Conservation (phyloP, 2,329 filamentous ascomycete species). For the Colletotrichum sp. region DNA sequence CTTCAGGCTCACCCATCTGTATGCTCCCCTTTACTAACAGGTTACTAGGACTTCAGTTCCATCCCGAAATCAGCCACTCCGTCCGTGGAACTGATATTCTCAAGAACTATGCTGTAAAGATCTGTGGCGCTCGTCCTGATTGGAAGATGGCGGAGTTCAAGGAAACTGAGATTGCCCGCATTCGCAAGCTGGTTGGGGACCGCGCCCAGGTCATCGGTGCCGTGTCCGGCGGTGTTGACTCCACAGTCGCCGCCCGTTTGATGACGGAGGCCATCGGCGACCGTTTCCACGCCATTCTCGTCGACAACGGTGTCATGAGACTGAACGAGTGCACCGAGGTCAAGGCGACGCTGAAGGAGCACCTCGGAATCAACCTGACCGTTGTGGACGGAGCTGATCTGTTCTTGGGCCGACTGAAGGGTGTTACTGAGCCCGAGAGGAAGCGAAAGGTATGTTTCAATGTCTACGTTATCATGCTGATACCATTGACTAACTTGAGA, state of each 20-base stretch:
- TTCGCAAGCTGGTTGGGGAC: conserved; percentile 81
- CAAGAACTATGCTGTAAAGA: conserved; percentile 82
- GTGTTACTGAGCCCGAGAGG: conserved; percentile 79
- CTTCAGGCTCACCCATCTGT: background rate
- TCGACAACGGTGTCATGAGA: conserved; percentile 63
- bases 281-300: conserved; percentile 76
- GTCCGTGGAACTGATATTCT: conserved; percentile 73
- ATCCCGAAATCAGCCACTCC: conserved; percentile 76
- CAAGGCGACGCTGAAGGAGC: conserved; percentile 76
- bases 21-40: background rate
- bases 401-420: conserved; percentile 79
- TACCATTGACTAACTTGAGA: background rate
- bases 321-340: conserved; percentile 85
- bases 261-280: conserved; percentile 86
- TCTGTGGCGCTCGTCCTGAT: conserved; percentile 77
- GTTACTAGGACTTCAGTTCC: conserved; percentile 74
- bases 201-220: conserved; percentile 77
- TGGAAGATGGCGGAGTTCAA: conserved; percentile 91
- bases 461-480: conserved; percentile 43
- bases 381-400: conserved; percentile 79
- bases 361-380: conserved; percentile 89
- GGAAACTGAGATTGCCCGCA: conserved; percentile 79
- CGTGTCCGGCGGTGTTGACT: conserved; percentile 77
- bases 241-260: conserved; percentile 83
- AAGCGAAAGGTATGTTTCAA: conserved; percentile 92